Percentiles rank a stretch among this genome's conserved stretches.
phyloP scores from a whole-genome alignment of 805 yeast genomes.

The Maudiozyma bulderi region DNA sequence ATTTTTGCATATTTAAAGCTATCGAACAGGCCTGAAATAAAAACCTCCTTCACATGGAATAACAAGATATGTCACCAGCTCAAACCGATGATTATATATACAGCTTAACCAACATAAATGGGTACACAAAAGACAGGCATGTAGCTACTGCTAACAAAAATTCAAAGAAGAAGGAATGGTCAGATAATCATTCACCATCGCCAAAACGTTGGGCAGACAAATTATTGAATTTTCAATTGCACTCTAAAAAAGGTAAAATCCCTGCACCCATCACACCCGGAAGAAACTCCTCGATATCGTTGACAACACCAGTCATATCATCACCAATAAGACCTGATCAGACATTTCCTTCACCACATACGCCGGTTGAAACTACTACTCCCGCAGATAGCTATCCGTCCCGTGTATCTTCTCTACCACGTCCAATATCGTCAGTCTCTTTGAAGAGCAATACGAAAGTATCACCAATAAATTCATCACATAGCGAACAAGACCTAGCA shows the following conservation, averaged over 20 bases:
- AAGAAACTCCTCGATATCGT: neutral
- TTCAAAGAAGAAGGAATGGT: conserved; percentile 1
- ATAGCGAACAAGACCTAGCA: conserved; percentile 1
- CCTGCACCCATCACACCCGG: conserved; percentile 5
- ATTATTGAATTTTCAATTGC: conserved; percentile 13
- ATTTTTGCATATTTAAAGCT: too few relatives aligned
- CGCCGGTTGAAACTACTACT: neutral
- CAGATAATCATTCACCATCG: conserved; percentile 11
- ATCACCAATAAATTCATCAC: neutral
- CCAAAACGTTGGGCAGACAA: conserved; percentile 22
- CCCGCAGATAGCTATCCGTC: conserved; percentile 8
- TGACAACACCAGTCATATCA: neutral
- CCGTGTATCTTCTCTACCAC: conserved; percentile 24
- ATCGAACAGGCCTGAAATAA: too few relatives aligned
- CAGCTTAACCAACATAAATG: conserved; percentile 13
- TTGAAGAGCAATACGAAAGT: neutral
- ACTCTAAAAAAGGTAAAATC: conserved; percentile 9
- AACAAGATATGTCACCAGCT: conserved; percentile 1
- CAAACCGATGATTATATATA: conserved; percentile 3
- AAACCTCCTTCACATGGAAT: too few relatives aligned
- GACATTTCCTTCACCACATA: neutral
- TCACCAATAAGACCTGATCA: neutral
- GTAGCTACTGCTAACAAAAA: neutral
- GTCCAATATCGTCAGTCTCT: conserved; percentile 12
- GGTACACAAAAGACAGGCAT: neutral